Base-by-base conservation (phyloP, 148 eudicot genomes). In the Chenopodium suecicum region DNA sequence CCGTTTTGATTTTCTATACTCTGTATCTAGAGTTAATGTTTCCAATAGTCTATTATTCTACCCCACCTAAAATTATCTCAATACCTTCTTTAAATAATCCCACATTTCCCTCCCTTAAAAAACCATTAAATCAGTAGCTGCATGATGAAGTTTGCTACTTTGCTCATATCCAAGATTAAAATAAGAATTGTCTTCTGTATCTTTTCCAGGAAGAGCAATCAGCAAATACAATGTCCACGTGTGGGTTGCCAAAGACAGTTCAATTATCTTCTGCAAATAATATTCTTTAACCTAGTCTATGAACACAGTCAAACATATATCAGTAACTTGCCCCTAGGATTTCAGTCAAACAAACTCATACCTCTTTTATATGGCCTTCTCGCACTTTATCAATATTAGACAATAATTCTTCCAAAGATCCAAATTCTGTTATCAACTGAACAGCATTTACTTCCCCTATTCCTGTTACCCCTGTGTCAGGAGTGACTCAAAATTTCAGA, bases 381-480 rank as follows among this genome's bases (percentile, higher is more conserved):
- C 88, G 86, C 44, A 96, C 93, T 82, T 89, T 90, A 73, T 96
- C 97, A 73, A 92, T 87, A 81, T 87, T 85, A 47, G 82, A 75
- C 88, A 96, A 84, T 86, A 94, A 85, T 68, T 89, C 89, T 78
- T 94, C 98, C 85, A 94, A 79, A 48, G 98, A 89, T 79, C 98
- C 98, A 88, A 86, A 94, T 84, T 91, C 91, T 65, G 95, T 88
- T 65, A 96, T 96, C 84, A 96, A 87, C 82, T 88, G 88, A 80
- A 96, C 84, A 52, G 95, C 99, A 89, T 92, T 91, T 68, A 94
- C 93, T 83, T 88, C 85, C 84, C 97, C 98, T 32, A 96, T 91
- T 76, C 98, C 98, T 58, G 89, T 85, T 77, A 96, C 92, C 74
- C 99, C 99, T 96, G 90, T 87, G 86, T 72, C 56, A 76, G 73